These are phyloP conservation scores for Geranomyces michiganensis DNA, from an alignment of 192 early-diverging fungal genomes.

Conservation along the genomic window DNA sequence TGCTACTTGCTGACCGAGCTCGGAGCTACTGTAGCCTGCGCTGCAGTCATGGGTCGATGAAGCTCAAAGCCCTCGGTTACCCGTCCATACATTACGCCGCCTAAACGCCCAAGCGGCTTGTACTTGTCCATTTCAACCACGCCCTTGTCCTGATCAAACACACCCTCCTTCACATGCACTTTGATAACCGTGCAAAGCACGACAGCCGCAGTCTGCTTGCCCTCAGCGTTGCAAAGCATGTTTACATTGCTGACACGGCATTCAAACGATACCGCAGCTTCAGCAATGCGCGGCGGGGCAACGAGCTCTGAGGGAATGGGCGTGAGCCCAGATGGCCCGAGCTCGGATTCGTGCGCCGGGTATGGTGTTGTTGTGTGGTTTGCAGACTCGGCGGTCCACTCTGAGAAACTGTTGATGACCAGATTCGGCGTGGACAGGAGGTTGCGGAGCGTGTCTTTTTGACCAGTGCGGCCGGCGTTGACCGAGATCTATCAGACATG, in stretches of 20 bases:
- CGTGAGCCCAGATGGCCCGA: conserved; percentile 42
- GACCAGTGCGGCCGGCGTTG: conserved; percentile 35
- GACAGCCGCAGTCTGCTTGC: conserved; percentile 33
- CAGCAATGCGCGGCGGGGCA: conserved; percentile 35
- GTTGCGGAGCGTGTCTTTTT: conserved; percentile 55
- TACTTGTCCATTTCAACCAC: conserved; percentile 39
- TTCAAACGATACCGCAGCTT: conserved; percentile 46
- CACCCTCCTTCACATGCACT: conserved; percentile 42
- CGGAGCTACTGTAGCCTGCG: too few relatives aligned
- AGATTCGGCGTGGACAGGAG: conserved; percentile 46
- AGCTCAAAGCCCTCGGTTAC: conserved; percentile 42
- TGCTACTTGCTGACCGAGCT: too few relatives aligned
- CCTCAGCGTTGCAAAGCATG: conserved; percentile 33
- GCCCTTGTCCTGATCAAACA: conserved; percentile 31
- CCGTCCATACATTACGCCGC: conserved; percentile 47
- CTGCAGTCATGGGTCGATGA: conserved; percentile 31
- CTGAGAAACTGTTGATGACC: conserved; percentile 55
- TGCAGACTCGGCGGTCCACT: conserved; percentile 51
- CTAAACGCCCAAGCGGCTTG: conserved; percentile 42
- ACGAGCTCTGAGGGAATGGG: conserved; percentile 34
- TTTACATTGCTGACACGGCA: conserved; percentile 45
- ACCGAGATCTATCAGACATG: conserved; percentile 29
- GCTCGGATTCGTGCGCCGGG: conserved; percentile 42
- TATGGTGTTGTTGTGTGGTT: conserved; percentile 51
- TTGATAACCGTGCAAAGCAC: conserved; percentile 47